Percentiles rank a stretch among this genome's conserved stretches.
Evolutionary conservation across 2,329 filamentous ascomycete species (phyloP).

Genomic region (Botryosphaeria dothidea): DNA sequence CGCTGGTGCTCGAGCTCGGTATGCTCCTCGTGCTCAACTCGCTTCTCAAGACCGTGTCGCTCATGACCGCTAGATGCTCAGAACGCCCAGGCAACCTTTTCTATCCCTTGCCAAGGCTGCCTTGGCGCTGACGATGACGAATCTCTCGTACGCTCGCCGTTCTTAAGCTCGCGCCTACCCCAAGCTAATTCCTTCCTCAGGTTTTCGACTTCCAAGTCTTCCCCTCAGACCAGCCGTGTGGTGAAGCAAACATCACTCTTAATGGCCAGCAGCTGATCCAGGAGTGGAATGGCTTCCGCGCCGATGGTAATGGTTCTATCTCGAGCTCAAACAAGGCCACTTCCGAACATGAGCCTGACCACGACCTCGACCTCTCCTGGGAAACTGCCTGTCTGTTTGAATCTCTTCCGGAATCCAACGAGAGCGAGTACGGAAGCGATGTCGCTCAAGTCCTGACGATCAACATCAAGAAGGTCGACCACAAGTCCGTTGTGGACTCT

Average conservation of each 20-base stretch:
- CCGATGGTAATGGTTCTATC: constrained; percentile 36
- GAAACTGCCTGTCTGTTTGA: constrained; percentile 39
- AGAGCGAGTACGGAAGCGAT: constrained; percentile 25
- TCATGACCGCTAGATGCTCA: constrained; percentile 16
- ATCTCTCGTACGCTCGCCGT: constrained; percentile 34
- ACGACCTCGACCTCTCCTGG: constrained; percentile 41
- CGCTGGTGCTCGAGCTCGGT: constrained; percentile 19
- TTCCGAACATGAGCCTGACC: constrained; percentile 20
- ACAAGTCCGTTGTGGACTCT: constrained; percentile 30
- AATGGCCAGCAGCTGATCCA: constrained; percentile 42
- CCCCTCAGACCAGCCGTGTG: constrained; percentile 38
- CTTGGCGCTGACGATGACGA: constrained; percentile 44
- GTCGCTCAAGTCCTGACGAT: constrained; percentile 41
- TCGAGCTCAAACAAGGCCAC: constrained; percentile 29
- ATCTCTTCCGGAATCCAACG: constrained; percentile 23
- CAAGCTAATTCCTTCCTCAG: constrained; percentile 36
- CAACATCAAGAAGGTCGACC: constrained; percentile 41
- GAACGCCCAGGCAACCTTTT: constrained; percentile 42
- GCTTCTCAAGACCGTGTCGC: constrained; percentile 20
- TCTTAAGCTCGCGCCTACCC: constrained; percentile 36
- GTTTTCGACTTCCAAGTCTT: constrained; percentile 44
- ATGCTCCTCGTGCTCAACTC: not conserved
- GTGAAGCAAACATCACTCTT: constrained; percentile 44
- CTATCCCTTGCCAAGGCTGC: constrained; percentile 43
- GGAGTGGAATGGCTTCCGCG: constrained; percentile 40